These are phyloP conservation scores for Thelonectria olida DNA, from an alignment of 2,329 filamentous ascomycete species.

Conservation along the genomic window DNA sequence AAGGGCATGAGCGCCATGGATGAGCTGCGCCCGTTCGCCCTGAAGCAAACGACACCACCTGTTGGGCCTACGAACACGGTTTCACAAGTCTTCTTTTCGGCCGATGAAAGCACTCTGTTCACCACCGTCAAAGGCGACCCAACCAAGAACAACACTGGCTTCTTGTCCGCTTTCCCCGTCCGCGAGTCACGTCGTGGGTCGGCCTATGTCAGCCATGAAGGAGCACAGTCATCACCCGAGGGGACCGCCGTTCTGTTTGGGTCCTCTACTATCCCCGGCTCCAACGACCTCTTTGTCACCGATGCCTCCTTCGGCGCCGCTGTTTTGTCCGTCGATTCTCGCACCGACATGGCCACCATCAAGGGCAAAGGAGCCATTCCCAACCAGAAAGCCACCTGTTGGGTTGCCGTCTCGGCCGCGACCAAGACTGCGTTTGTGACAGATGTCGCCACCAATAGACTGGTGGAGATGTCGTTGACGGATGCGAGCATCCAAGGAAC, in stretches of 20 bases:
- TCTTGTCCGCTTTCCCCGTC: slow-evolving; percentile 62
- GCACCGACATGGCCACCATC: slow-evolving; percentile 42
- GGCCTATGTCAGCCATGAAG: slow-evolving; percentile 24
- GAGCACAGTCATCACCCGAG: slow-evolving; percentile 52
- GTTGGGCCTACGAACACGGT: slow-evolving; percentile 66
- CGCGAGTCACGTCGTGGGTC: slow-evolving; percentile 25
- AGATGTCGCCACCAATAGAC: slow-evolving; percentile 59
- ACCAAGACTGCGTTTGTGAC: slow-evolving; percentile 66
- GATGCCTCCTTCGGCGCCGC: slow-evolving; percentile 67
- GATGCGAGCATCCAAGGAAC: slow-evolving; percentile 57
- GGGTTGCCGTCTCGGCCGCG: slow-evolving; percentile 59
- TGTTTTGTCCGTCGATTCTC: slow-evolving; percentile 54
- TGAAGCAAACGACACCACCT: slow-evolving; percentile 67
- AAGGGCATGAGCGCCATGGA: slow-evolving; percentile 55
- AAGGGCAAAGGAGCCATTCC: slow-evolving; percentile 53
- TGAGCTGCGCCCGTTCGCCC: slow-evolving; percentile 54
- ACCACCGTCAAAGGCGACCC: slow-evolving; percentile 70
- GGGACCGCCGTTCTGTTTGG: slow-evolving; percentile 70
- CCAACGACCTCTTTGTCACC: slow-evolving; percentile 59
- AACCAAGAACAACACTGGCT: slow-evolving; percentile 62
- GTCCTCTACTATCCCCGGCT: slow-evolving; percentile 54
- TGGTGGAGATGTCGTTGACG: slow-evolving; percentile 64
- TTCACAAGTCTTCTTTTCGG: slow-evolving; percentile 68
- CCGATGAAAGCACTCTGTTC: slow-evolving; percentile 60
- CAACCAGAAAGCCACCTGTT: slow-evolving; percentile 66